Base-by-base conservation (phyloP, 306 rosid genomes). In the Inga laurina region DNA sequence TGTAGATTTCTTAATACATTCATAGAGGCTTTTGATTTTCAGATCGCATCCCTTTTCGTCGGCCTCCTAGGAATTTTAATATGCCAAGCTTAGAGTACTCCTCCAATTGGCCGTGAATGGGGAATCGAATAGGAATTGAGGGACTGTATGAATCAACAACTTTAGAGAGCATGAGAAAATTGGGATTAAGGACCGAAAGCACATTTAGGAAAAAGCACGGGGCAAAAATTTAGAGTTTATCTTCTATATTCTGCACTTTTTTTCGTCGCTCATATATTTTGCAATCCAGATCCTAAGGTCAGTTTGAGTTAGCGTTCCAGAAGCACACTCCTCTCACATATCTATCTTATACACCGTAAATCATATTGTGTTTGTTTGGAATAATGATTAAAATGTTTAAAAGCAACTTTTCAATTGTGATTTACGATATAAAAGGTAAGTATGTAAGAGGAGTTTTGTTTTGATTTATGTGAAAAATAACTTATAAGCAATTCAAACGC, bases 1-100 rank as follows among this genome's bases (percentile, higher is more conserved):
- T 74, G 77, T 89, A 89, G 59, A 78, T 84, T 67, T 72, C 79
- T 67, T 67, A 65, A 14, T 65, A 73, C 82, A 81, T 88, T 72
- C 21, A 14, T 46, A 21, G 79, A 88, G 84, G 83, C 79, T 81
- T 72, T 44, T 86, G 65, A 78, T 77, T 79, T 52, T 69, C 39
- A n/a, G 75, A 67, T 79, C 62, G 82, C 62, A 19, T 79, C 82
- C 57, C 2, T 30, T 64, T 74, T 81, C 2, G 43, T 27, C 18
- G 39, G 37, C 12, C 16, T 61, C 39, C 19, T 39, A 34, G 30
- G 34, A 45, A 72, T 43, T 71, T 71, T 56, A 6, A 45, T 72
- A 44, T 45, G 56, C 12, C 12, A 22, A 72, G 37, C 76, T 37
- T 72, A 72, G 10, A 12, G 12, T 10, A 35, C 27, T 22, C 7